Evolutionary conservation across 2,329 filamentous ascomycete species (phyloP).

Genomic region (Coniochaeta sp.): DNA sequence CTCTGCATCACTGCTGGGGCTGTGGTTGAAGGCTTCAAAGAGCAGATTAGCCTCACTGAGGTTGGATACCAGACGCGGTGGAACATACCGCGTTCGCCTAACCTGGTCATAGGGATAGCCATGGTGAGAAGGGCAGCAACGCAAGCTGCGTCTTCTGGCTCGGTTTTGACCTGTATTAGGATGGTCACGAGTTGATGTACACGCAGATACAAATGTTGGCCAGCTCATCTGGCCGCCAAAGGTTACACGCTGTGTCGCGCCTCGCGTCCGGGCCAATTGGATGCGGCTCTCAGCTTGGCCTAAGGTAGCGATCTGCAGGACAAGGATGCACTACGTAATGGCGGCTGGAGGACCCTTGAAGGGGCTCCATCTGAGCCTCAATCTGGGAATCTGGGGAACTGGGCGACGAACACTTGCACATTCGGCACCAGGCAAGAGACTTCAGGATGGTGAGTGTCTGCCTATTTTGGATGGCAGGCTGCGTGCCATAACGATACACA

Average conservation of each 20-base stretch:
- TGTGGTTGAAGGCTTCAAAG: constrained; percentile 65
- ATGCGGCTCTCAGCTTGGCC: neutral
- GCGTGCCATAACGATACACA: too few relatives aligned
- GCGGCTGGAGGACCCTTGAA: neutral
- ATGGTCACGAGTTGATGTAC: neutral
- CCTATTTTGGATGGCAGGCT: too few relatives aligned
- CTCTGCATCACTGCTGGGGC: constrained; percentile 60
- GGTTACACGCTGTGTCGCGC: neutral
- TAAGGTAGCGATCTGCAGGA: neutral
- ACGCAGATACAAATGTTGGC: neutral
- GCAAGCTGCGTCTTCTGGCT: neutral
- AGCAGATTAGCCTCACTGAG: neutral
- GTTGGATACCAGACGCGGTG: constrained; percentile 5
- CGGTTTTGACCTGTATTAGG: neutral
- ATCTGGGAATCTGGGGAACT: neutral
- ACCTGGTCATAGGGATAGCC: constrained; percentile 34
- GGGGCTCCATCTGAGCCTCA: neutral
- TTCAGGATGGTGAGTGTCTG: neutral
- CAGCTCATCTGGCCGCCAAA: neutral
- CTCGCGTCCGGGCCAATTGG: neutral
- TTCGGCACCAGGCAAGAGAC: neutral
- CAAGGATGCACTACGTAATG: neutral
- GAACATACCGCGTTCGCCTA: constrained; percentile 37
- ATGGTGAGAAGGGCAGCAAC: constrained; percentile 13
- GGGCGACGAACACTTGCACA: neutral